Evolutionary conservation across 139 green algal species (phyloP).

Genomic region (Micromonas commoda): DNA sequence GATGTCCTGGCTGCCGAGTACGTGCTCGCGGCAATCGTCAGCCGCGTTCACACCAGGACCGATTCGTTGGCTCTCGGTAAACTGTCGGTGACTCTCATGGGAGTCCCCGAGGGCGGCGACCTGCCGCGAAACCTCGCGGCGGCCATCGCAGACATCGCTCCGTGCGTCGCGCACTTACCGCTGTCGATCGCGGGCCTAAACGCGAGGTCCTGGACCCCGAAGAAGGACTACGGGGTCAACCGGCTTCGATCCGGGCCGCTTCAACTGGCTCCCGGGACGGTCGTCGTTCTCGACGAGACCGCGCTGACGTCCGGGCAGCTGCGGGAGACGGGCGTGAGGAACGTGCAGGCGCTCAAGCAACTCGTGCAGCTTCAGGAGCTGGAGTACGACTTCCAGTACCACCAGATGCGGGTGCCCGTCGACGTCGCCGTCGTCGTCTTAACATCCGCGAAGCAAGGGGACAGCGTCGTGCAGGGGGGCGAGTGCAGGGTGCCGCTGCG

Average conservation of each 20-base stretch:
- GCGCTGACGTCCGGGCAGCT: constrained; percentile 3
- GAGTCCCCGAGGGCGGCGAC: not conserved
- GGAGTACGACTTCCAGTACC: constrained; percentile 28
- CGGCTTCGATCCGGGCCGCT: constrained; percentile 18
- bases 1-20: constrained; percentile 22
- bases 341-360: constrained; percentile 8
- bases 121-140: not conserved
- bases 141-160: not conserved
- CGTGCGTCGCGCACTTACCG: not conserved
- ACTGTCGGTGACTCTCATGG: constrained; percentile 15
- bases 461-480: not conserved
- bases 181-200: constrained; percentile 1
- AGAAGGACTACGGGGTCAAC: constrained; percentile 26
- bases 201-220: not conserved
- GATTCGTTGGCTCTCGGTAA: constrained; percentile 7
- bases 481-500: not conserved
- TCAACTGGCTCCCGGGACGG: constrained; percentile 9
- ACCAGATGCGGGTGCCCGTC: constrained; percentile 10
- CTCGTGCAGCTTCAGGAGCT: constrained; percentile 1
- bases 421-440: constrained; percentile 12
- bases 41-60: not conserved
- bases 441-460: not conserved
- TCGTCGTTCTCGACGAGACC: constrained; percentile 23
- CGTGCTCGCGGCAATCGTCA: constrained; percentile 4
- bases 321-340: constrained; percentile 10